Evolutionary conservation across 306 rosid genomes (phyloP), one percentile per base, ranked within the genome.

Genomic region (Bauhinia variegata): DNA sequence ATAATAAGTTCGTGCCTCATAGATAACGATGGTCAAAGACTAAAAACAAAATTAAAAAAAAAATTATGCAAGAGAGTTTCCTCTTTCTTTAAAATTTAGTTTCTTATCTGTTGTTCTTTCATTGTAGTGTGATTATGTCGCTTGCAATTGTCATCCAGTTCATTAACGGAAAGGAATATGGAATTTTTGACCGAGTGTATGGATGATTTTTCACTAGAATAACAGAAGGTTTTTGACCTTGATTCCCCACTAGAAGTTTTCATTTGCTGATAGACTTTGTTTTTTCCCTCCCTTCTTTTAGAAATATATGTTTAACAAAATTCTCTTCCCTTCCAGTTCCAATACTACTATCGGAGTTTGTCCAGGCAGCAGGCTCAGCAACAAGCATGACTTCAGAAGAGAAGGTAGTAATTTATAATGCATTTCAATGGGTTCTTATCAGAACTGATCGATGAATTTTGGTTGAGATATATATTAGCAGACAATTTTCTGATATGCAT

Each of bases 361-460:
- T 84, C 97, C 11, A 95, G 98, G 53, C 97, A 86, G 79, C 98
- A 89, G 83, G 91, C 91, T 73, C 98, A 89, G 71, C 98, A 93
- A 82, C 97, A 88, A 80, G 95, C 95, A 58, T 93, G 98, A 97
- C 89, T 93, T 76, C 98, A 93, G 65, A 93, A 93, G 80, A 90
- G 98, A 85, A 93, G 97, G 98, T 93, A n/a, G 68, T 59, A 14
- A 9, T 62, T n/a, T 42, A 23, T 13, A 67, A 49, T 49, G 42
- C 30, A 33, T 19, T 34, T 63, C n/a, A n/a, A 60, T 50, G n/a
- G n/a, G 17, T 49, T 49, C 48, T 53, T 75, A 11, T 65, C 38
- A 17, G 30, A 47, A 47, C 18, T 48, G 15, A 3, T 47, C 14
- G 60, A 19, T 48, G 19, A 18, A 8, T 68, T 39, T 61, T 9